Evolutionary conservation across 139 green algal genomes (phyloP).

Genomic region (Limnomonas spitsbergensis): DNA sequence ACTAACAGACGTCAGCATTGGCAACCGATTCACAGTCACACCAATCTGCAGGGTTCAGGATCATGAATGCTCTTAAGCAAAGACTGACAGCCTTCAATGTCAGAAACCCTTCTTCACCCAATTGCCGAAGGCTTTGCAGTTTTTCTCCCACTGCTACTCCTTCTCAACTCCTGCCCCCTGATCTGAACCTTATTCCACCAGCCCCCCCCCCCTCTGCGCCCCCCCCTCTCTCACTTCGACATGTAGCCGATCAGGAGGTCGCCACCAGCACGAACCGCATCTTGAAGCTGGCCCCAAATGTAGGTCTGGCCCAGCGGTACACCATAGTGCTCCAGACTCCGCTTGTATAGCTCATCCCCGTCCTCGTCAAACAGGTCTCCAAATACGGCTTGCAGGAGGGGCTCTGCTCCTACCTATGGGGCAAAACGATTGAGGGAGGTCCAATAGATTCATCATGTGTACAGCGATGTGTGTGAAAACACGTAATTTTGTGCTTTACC

Average conservation of each 20-base stretch:
- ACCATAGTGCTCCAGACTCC: background rate
- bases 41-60: background rate
- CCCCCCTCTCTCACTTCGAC: background rate
- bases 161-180: background rate
- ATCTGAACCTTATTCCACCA: too few species aligned
- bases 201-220: too few species aligned
- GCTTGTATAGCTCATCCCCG: background rate
- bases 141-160: background rate
- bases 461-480: too few species aligned
- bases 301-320: background rate
- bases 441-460: too few species aligned
- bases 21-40: background rate
- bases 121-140: background rate
- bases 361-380: background rate
- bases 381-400: background rate
- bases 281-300: background rate
- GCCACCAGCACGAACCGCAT: background rate
- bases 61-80: background rate
- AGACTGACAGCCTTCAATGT: too few species aligned
- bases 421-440: too few species aligned
- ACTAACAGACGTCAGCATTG: background rate
- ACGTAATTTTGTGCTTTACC: too few species aligned
- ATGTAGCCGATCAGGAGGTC: background rate
- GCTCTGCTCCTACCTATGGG: background rate
- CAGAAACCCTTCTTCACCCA: too few species aligned